These are phyloP conservation scores for Globisporangium nodosum DNA, from an alignment of 352 stramenopile species.

Conservation along the genomic window DNA sequence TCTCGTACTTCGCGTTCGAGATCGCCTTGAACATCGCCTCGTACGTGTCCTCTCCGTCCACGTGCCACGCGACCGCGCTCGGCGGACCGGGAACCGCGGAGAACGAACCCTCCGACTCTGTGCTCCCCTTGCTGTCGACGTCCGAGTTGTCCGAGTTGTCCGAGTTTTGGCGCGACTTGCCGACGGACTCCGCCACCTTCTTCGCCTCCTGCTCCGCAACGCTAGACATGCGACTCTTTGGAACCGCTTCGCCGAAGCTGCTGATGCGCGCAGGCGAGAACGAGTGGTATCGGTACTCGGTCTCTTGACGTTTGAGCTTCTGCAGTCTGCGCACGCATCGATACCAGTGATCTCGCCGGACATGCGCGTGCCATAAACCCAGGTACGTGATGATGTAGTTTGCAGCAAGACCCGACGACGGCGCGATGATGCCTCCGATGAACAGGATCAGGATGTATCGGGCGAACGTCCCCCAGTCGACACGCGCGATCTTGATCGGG, in stretches of 20 bases:
- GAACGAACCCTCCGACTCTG: constrained; percentile 55
- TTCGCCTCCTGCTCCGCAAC: constrained; percentile 23
- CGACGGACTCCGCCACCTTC: constrained; percentile 5
- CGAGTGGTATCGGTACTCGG: constrained; percentile 66
- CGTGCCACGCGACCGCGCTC: constrained; percentile 76
- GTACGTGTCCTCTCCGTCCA: constrained; percentile 85
- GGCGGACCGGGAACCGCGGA: constrained; percentile 31
- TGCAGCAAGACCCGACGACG: constrained; percentile 47
- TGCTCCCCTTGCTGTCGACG: constrained; percentile 49
- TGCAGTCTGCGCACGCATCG: constrained; percentile 65
- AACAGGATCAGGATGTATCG: constrained; percentile 73
- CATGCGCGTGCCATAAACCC: constrained; percentile 78
- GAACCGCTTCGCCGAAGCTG: constrained; percentile 19
- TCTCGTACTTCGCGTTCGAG: constrained; percentile 78
- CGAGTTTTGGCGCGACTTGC: constrained; percentile 11
- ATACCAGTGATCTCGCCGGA: constrained; percentile 82
- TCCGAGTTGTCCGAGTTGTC: constrained; percentile 10
- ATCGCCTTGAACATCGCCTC: constrained; percentile 86
- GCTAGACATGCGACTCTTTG: constrained; percentile 20
- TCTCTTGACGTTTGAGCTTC: constrained; percentile 74
- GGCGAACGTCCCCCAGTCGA: constrained; percentile 51
- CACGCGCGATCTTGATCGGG: constrained; percentile 42
- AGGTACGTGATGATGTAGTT: constrained; percentile 82
- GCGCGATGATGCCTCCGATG: constrained; percentile 62
- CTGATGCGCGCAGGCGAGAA: constrained; percentile 67